Evolutionary conservation across 2,329 filamentous ascomycete species (phyloP).

Genomic region (Elsinoe fawcettii): DNA sequence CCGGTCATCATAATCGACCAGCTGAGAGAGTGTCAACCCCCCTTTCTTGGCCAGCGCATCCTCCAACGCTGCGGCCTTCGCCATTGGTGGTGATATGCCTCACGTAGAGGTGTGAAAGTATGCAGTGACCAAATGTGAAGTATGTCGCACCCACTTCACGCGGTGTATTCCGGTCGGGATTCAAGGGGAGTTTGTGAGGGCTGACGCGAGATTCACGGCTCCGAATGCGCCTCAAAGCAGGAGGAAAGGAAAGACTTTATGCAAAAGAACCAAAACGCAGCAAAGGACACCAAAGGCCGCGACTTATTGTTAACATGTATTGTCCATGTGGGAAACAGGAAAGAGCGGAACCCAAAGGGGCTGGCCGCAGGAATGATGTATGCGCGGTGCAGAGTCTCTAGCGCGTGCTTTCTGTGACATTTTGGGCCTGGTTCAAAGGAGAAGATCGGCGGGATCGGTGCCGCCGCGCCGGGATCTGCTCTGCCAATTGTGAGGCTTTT

Average conservation of each 20-base stretch:
- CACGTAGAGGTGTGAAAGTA: neutral
- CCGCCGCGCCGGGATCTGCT: constrained; percentile 14
- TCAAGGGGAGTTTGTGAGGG: neutral
- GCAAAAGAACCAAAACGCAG: constrained; percentile 1
- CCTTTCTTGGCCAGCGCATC: constrained; percentile 52
- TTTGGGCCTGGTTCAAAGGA: neutral
- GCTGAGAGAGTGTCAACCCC: constrained; percentile 73
- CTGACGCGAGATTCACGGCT: constrained; percentile 4
- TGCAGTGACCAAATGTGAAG: neutral
- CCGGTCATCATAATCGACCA: constrained; percentile 91
- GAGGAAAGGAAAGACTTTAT: constrained; percentile 7
- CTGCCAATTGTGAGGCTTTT: constrained; percentile 13
- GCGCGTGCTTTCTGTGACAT: neutral
- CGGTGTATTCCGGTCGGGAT: neutral
- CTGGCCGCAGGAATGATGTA: constrained; percentile 12
- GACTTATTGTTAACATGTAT: constrained; percentile 8
- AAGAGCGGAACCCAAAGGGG: constrained; percentile 1
- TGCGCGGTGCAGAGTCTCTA: constrained; percentile 6
- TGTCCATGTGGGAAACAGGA: constrained; percentile 11
- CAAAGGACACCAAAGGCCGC: neutral
- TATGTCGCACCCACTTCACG: neutral
- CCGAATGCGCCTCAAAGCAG: neutral
- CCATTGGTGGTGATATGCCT: constrained; percentile 18
- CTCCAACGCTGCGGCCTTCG: constrained; percentile 32
- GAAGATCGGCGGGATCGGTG: constrained; percentile 12